phyloP scores from a whole-genome alignment of 108 stramenopile genomes.

The Nitzschia putrida region DNA sequence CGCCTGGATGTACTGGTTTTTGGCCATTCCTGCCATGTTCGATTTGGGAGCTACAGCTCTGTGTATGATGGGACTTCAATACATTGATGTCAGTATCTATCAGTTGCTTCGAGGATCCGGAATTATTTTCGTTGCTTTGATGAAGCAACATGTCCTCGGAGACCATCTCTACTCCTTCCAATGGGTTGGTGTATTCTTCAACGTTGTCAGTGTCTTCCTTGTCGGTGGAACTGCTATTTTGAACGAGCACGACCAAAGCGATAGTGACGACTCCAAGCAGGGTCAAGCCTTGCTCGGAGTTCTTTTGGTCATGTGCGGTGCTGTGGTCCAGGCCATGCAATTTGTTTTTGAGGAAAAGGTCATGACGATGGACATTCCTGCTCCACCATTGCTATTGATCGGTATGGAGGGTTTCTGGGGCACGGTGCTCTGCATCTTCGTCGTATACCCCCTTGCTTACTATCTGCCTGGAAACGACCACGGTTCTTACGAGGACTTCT shows the following conservation, averaged over 20 bases:
- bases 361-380: conserved; percentile 80
- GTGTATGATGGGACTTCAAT: conserved; percentile 88
- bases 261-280: conserved; percentile 1
- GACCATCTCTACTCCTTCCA: conserved; percentile 73
- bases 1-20: conserved; percentile 82
- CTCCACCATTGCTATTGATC: conserved; percentile 83
- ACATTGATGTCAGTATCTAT: conserved; percentile 85
- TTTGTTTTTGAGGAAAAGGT: conserved; percentile 93
- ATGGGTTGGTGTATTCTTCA: conserved; percentile 89
- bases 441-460: conserved; percentile 86
- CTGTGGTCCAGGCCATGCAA: conserved; percentile 88
- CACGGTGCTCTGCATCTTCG: conserved; percentile 65
- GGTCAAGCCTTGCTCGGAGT: conserved; percentile 74
- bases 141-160: conserved; percentile 84
- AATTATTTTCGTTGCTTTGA: conserved; percentile 90
- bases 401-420: conserved; percentile 95
- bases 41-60: conserved; percentile 87
- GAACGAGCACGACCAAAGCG: conserved; percentile 29
- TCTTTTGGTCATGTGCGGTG: conserved; percentile 78
- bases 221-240: conserved; percentile 80
- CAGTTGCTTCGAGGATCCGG: conserved; percentile 87
- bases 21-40: conserved; percentile 83
- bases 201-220: conserved; percentile 78
- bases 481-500: conserved; percentile 86
- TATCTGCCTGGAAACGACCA: conserved; percentile 86